Conservation (phyloP, 768 basidiomycete species). For the Pisolithus microcarpus region DNA sequence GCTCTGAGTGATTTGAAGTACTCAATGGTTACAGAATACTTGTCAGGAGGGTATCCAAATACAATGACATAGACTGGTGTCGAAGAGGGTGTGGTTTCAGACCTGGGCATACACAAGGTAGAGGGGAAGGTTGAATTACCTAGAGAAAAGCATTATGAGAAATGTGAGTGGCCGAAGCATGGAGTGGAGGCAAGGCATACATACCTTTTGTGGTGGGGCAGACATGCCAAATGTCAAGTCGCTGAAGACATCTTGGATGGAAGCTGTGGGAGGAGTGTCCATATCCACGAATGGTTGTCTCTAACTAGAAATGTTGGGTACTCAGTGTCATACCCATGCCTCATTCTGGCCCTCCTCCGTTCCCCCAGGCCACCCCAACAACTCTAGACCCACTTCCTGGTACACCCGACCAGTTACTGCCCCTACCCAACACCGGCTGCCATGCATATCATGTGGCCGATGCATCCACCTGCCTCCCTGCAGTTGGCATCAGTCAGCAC, state of each 20-base stretch:
- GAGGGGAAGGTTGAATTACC: conserved; percentile 12
- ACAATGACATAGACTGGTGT: conserved; percentile 60
- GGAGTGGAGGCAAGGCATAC: conserved; percentile 1
- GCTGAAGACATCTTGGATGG: conserved; percentile 68
- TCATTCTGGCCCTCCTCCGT: no score
- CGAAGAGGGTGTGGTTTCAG: conserved; percentile 7
- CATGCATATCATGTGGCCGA: no score
- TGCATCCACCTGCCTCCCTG: no score
- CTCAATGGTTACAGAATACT: conserved; percentile 61
- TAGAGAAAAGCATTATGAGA: conserved; percentile 15
- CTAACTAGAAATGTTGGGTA: background rate
- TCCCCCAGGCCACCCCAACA: no score
- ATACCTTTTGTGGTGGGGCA: conserved; percentile 15
- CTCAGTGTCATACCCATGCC: no score
- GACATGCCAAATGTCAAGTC: conserved; percentile 33
- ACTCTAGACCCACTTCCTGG: no score
- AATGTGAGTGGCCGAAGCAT: background rate
- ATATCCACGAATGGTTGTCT: conserved; percentile 62
- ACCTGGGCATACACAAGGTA: conserved; percentile 13
- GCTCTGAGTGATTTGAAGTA: conserved; percentile 72
- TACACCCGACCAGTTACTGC: no score
- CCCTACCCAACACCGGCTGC: no score
- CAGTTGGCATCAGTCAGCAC: no score
- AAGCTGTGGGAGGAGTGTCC: conserved; percentile 73
- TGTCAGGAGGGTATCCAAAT: conserved; percentile 84